Percentiles rank a stretch among this genome's conserved stretches.
Evolutionary conservation across 2,329 filamentous ascomycete species (phyloP).

Genomic region (Venturia carpophila): DNA sequence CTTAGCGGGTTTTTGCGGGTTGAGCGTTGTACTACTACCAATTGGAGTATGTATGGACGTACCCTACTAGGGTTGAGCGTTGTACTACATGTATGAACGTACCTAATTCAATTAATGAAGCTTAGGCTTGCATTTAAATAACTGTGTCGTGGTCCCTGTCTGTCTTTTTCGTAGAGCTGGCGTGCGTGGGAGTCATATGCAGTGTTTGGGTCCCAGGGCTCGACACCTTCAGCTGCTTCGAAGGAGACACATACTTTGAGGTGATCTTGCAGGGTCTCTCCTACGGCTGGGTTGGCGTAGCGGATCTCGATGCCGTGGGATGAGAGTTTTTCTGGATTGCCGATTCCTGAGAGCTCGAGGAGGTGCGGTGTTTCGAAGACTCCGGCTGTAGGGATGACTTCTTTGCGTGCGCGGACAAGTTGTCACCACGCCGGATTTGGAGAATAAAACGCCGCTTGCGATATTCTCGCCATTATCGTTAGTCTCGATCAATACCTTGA

Average conservation of each 20-base stretch:
- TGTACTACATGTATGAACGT: not conserved
- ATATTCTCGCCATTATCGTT: not conserved
- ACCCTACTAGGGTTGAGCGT: not conserved
- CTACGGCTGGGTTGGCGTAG: not conserved
- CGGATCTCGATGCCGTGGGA: not conserved
- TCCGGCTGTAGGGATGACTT: conserved; percentile 17
- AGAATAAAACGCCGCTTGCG: conserved; percentile 9
- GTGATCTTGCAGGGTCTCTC: conserved; percentile 16
- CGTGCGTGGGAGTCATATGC: not conserved
- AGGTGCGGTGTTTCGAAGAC: conserved; percentile 7
- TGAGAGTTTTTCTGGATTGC: not conserved
- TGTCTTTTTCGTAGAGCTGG: conserved; percentile 5
- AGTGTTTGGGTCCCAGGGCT: conserved; percentile 1
- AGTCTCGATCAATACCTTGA: not conserved
- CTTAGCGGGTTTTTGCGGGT: conserved; percentile 11
- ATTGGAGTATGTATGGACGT: conserved; percentile 2
- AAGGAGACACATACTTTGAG: not conserved
- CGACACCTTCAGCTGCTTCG: not conserved
- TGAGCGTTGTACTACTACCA: not conserved
- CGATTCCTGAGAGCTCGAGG: conserved; percentile 17
- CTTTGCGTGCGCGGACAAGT: not conserved
- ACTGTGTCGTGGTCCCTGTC: too few relatives aligned
- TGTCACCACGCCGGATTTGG: not conserved
- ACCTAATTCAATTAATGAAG: not conserved
- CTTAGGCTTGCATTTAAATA: too few relatives aligned